Evolutionary conservation across 139 green algal species (phyloP), one percentile per base, ranked within the genome.

Genomic region (Astrephomene gubernaculifera): DNA sequence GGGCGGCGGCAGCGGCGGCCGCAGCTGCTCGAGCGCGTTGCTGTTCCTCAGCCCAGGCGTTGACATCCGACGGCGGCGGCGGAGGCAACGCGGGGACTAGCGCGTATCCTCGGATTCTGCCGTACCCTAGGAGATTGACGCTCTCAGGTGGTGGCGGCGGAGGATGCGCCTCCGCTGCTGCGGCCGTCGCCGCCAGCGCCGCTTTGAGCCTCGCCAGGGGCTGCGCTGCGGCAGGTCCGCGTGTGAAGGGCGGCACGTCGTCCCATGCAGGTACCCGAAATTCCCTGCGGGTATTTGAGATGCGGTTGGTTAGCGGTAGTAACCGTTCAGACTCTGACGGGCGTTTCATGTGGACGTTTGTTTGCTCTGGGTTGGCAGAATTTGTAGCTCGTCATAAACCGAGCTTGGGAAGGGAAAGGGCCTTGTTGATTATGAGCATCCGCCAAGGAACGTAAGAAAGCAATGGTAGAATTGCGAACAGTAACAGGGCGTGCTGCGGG

Each of bases 261-360:
- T 73, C 67, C 35, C 76, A 71, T 1, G 84, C 72, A 1, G 86
- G 88, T 38, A 94, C 79, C 10, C 84, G 84, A 44, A 88, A 90
- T 52, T 90, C 85, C 35, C 88, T 81, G 81, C 1, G 41, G 36
- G 53, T 41, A 44, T 9, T 9, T 6, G 12, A 12, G 17, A 5
- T 27, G 63, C 6, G 8, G 63, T 41, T 22, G 22, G 24, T 10
- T 67, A 12, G 49, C 12, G 49, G 49, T 17, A 17, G 49, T 57
- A 57, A 57, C 14, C 49, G 49, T 12, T 12, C 14, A 17, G 12
- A 17, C 17, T 57, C 49, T 12, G 8, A 45, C 43, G n/a, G n/a
- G n/a, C n/a, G n/a, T n/a, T n/a, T n/a, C n/a, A n/a, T n/a, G n/a
- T n/a, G n/a, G n/a, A n/a, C n/a, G n/a, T n/a, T n/a, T n/a, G n/a